Evolutionary conservation across 495 filamentous ascomycete species (phyloP).

Genomic region (Hypoxylon crocopeplum): DNA sequence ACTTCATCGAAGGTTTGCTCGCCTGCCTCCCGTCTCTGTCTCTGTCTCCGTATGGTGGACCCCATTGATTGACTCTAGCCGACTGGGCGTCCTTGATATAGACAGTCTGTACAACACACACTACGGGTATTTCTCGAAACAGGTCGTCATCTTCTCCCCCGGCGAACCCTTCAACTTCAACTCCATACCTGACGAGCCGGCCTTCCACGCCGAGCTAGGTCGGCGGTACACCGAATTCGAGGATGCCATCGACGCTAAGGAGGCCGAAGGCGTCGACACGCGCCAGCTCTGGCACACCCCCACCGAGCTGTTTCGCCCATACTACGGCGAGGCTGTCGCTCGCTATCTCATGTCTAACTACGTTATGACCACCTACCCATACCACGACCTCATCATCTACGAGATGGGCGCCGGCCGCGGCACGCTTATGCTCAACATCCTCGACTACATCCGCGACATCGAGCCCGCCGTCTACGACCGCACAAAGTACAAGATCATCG

Average conservation of each 20-base stretch:
- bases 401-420: constrained; percentile 98
- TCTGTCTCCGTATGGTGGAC: not conserved
- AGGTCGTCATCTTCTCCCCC: constrained; percentile 93
- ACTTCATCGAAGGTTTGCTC: constrained; percentile 90
- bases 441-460: constrained; percentile 91
- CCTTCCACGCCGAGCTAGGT: constrained; percentile 78
- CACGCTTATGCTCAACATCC: constrained; percentile 96
- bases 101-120: constrained; percentile 96
- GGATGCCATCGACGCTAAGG: constrained; percentile 75
- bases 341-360: constrained; percentile 95
- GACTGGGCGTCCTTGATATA: constrained; percentile 46
- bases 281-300: constrained; percentile 98
- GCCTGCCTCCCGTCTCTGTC: not conserved
- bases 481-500: constrained; percentile 93
- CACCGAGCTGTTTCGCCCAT: constrained; percentile 94
- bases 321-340: constrained; percentile 96
- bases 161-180: constrained; percentile 94
- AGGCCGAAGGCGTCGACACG: constrained; percentile 66
- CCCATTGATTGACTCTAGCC: constrained; percentile 5
- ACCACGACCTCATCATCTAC: constrained; percentile 97
- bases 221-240: constrained; percentile 88
- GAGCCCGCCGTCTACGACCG: constrained; percentile 93
- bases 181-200: constrained; percentile 75
- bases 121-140: constrained; percentile 98
- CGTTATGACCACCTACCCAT: constrained; percentile 89